Conservation (phyloP, 2,329 filamentous ascomycete species). For the Orbilia brochopaga region DNA sequence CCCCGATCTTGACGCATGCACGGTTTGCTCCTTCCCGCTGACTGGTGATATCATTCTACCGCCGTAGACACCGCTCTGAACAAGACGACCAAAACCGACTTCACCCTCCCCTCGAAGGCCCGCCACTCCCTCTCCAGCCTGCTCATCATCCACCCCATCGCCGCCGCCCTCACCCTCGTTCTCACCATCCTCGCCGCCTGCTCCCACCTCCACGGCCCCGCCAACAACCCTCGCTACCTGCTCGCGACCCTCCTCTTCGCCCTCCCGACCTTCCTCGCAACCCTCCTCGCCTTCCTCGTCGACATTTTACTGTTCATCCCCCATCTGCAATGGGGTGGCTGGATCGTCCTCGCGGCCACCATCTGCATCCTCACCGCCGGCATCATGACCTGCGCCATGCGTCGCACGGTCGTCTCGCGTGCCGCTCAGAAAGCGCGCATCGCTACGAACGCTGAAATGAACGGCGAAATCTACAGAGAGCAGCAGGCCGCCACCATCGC, state of each 20-base stretch:
- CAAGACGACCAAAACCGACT: constrained; percentile 61
- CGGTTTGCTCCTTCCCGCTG: neutral
- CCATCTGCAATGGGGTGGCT: constrained; percentile 91
- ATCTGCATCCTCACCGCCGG: constrained; percentile 81
- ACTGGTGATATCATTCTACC: neutral
- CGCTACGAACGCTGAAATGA: constrained; percentile 95
- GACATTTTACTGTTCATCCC: constrained; percentile 95
- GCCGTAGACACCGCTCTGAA: constrained; percentile 55
- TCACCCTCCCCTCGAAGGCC: constrained; percentile 69
- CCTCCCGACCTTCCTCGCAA: constrained; percentile 81
- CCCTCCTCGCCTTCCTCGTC: constrained; percentile 85
- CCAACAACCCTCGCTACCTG: constrained; percentile 87
- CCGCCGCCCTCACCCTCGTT: constrained; percentile 81
- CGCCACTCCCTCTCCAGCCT: constrained; percentile 79
- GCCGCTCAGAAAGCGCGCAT: constrained; percentile 93
- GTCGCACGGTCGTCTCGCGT: constrained; percentile 84
- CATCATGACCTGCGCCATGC: constrained; percentile 91
- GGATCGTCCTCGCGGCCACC: constrained; percentile 87
- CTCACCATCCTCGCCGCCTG: constrained; percentile 80
- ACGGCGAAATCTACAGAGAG: constrained; percentile 68
- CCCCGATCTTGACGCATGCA: constrained; percentile 6
- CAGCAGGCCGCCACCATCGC: constrained; percentile 39
- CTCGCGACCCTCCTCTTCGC: constrained; percentile 83
- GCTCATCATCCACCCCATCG: constrained; percentile 89
- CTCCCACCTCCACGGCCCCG: constrained; percentile 84